Percentiles rank a stretch among this genome's conserved stretches.
Conservation (phyloP, 495 filamentous ascomycete genomes). For the Daldinia decipiens region DNA sequence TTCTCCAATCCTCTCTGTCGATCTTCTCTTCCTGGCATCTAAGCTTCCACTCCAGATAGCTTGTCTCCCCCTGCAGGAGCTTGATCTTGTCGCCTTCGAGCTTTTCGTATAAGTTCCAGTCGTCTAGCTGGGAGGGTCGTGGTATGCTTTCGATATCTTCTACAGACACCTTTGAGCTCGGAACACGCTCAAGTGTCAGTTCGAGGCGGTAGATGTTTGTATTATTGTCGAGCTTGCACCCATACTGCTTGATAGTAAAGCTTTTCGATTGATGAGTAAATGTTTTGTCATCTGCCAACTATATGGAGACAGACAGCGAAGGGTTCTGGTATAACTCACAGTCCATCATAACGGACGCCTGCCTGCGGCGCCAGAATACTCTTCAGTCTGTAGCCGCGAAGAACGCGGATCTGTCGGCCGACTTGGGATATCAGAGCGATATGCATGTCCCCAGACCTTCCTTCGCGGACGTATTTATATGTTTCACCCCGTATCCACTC, state of each 20-base stretch:
- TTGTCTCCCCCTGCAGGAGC: conserved; percentile 36
- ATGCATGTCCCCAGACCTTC: conserved; percentile 50
- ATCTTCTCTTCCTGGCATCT: conserved; percentile 41
- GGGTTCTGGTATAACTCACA: conserved; percentile 49
- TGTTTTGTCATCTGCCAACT: background rate
- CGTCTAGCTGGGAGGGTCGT: conserved; percentile 58
- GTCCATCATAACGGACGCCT: conserved; percentile 62
- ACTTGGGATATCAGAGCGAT: conserved; percentile 50
- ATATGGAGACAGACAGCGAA: background rate
- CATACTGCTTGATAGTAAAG: conserved; percentile 51
- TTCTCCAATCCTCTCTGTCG: conserved; percentile 45
- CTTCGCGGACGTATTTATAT: conserved; percentile 52
- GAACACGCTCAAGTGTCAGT: conserved; percentile 50
- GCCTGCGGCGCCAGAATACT: conserved; percentile 57
- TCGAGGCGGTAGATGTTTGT: conserved; percentile 48
- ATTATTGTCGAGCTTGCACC: conserved; percentile 48
- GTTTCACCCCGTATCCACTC: conserved; percentile 43
- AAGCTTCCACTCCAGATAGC: conserved; percentile 46
- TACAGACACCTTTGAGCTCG: conserved; percentile 47
- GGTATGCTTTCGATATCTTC: conserved; percentile 51
- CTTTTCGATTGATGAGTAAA: conserved; percentile 3
- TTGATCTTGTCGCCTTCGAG: conserved; percentile 52
- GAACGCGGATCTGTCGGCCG: conserved; percentile 55
- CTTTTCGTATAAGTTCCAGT: conserved; percentile 56
- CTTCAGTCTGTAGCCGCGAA: conserved; percentile 55